phyloP scores from a whole-genome alignment of 306 rosid species.

The Begonia loranthoides region DNA sequence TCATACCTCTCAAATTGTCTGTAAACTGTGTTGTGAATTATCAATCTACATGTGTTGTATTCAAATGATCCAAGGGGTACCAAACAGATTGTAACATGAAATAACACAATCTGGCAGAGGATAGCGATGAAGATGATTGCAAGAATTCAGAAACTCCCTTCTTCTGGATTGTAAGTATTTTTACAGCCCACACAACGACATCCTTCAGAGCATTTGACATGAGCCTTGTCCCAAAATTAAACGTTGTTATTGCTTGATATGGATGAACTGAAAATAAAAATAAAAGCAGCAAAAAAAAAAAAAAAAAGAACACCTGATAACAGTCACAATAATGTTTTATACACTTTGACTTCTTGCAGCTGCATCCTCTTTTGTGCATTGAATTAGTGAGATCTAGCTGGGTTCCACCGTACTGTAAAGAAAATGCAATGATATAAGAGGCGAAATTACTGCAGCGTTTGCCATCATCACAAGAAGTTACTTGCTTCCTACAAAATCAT shows the following conservation, averaged over 20 bases:
- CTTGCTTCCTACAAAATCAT: neutral
- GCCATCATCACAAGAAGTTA: neutral
- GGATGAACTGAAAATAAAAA: neutral
- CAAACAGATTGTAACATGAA: too few relatives aligned
- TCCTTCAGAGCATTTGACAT: neutral
- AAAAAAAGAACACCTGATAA: neutral
- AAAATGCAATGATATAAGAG: too few relatives aligned
- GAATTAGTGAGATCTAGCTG: neutral
- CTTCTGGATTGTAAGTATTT: neutral
- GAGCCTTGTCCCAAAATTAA: neutral
- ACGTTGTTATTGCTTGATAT: neutral
- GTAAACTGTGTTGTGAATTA: too few relatives aligned
- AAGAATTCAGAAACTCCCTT: neutral
- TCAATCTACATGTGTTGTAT: too few relatives aligned
- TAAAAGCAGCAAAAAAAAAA: neutral
- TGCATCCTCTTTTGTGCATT: constrained; percentile 4
- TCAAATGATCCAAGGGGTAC: too few relatives aligned
- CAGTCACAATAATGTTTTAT: neutral
- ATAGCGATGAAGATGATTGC: too few relatives aligned
- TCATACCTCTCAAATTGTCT: too few relatives aligned
- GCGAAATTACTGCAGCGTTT: too few relatives aligned
- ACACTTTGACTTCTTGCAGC: constrained; percentile 1
- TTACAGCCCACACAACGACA: constrained; percentile 1
- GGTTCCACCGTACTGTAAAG: neutral
- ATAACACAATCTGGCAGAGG: too few relatives aligned